Evolutionary conservation across 139 green algal genomes (phyloP), one percentile per base, ranked within the genome.

Genomic region (Zygnema circumcarinatum): DNA sequence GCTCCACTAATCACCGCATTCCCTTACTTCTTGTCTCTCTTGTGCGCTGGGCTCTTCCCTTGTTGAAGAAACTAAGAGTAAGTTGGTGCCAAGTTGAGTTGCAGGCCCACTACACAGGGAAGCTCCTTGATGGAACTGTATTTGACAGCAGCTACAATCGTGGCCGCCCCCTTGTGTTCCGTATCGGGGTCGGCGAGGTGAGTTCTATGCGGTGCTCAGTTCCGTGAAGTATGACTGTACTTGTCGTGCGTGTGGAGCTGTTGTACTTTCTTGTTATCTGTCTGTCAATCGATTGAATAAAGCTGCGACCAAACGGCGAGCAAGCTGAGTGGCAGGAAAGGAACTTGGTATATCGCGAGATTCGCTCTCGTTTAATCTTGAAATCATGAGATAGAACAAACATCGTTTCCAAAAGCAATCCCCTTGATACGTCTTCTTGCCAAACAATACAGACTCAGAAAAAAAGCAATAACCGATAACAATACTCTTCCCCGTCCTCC

Each of bases 121-220:
- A n/a, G 56, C 67, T 90, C 35, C 33, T 69, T 42, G 88, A 92
- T 79, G 88, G 88, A 53, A 86, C 42, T 0, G 79, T 92, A 40
- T 92, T 92, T 67, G 88, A 92, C 75, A 84, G 53, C 84, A 92
- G 88, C 85, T 92, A 92, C 78, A 67, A 36, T 62, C 86, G 86
- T 3, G 88, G 88, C 35, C 86, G 40, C 31, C 88, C 88, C 1
- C 68, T 92, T 56, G 41, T 82, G 31, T 92, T 92, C 76, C 88
- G 56, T 31, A n/a, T 92, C 1, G 88, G 88, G 33, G 86, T 67
- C 0, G 39, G 80, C 3, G 67, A 89, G 86, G 87, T 91, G 25
- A 91, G 81, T 22, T 78, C 16, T 35, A 79, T 16, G 21, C n/a
- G n/a, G n/a, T n/a, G n/a, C 73, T 38, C 83, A 72, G 21, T 21